Evolutionary conservation across 106 monocot genomes (phyloP).

Genomic region (Dioscorea dumetorum): DNA sequence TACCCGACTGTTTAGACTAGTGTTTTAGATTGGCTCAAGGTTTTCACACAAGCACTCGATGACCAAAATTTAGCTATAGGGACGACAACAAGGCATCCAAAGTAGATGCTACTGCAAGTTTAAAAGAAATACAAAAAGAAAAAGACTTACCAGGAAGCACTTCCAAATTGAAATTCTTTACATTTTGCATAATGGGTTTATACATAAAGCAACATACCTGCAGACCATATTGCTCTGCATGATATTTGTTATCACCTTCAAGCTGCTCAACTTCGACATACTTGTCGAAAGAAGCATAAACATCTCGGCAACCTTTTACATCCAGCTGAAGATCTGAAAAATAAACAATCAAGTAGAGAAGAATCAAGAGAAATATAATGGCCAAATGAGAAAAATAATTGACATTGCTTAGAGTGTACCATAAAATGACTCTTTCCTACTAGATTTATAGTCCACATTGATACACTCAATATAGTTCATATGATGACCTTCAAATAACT

Average conservation of each 20-base stretch:
- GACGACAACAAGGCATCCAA: too few species aligned
- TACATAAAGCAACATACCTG: conserved; percentile 36
- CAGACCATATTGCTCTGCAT: conserved; percentile 80
- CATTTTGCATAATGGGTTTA: too few species aligned
- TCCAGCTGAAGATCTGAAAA: conserved; percentile 80
- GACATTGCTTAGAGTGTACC: conserved; percentile 18
- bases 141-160: too few species aligned
- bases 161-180: too few species aligned
- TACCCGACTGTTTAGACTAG: too few species aligned
- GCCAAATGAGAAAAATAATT: too few species aligned
- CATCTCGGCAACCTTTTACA: conserved; percentile 91
- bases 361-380: too few species aligned
- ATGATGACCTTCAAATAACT: conserved; percentile 78
- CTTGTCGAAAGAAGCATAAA: conserved; percentile 96
- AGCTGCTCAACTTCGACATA: conserved; percentile 91
- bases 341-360: not conserved
- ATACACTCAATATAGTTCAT: conserved; percentile 89
- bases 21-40: too few species aligned
- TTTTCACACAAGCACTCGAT: too few species aligned
- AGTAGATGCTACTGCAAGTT: too few species aligned
- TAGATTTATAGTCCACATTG: conserved; percentile 75
- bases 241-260: conserved; percentile 96
- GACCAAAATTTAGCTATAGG: too few species aligned
- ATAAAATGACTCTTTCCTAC: conserved; percentile 79
- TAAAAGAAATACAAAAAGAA: too few species aligned